A percentile compares a stretch with the other conserved stretches of the same genome.
phyloP scores from a whole-genome alignment of 495 filamentous ascomycete genomes.

The Pseudoneurospora amorphoporcata region DNA sequence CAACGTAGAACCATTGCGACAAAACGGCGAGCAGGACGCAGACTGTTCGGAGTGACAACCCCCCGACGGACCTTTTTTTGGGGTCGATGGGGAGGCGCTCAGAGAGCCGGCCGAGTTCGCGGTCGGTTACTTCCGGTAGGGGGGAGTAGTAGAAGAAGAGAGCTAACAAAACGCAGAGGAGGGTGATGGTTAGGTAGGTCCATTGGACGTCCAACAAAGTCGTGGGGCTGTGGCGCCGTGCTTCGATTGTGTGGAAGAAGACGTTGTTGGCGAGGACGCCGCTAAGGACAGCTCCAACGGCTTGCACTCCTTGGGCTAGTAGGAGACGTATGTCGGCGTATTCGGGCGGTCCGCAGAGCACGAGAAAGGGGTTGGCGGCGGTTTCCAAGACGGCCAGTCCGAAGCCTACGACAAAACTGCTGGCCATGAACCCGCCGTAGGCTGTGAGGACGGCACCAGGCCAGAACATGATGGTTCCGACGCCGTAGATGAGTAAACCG shows the following conservation, averaged over 20 bases:
- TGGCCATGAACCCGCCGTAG: slow-evolving; percentile 60
- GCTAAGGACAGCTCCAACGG: slow-evolving; percentile 53
- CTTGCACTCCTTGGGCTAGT: slow-evolving; percentile 59
- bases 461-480: slow-evolving; percentile 56
- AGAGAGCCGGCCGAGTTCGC: slow-evolving; percentile 36
- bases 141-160: slow-evolving; percentile 51
- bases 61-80: slow-evolving; percentile 23
- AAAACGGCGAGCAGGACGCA: slow-evolving; percentile 51
- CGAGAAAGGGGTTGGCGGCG: slow-evolving; percentile 47
- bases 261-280: slow-evolving; percentile 58
- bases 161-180: slow-evolving; percentile 57
- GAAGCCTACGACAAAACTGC: slow-evolving; percentile 59
- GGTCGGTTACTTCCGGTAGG: slow-evolving; percentile 41
- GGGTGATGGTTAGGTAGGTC: slow-evolving; percentile 64
- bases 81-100: slow-evolving; percentile 31
- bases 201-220: slow-evolving; percentile 60
- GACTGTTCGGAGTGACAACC: slow-evolving; percentile 29
- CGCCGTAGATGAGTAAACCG: slow-evolving; percentile 42
- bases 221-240: slow-evolving; percentile 4
- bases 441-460: slow-evolving; percentile 44
- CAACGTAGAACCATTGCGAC: slow-evolving; percentile 67
- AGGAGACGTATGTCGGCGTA: slow-evolving; percentile 51
- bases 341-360: slow-evolving; percentile 46
- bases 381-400: slow-evolving; percentile 66
- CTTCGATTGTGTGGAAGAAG: slow-evolving; percentile 41